A percentile compares a stretch with the other conserved stretches of the same genome.
Evolutionary conservation across 495 filamentous ascomycete genomes (phyloP).

Genomic region (Hypoxylon perforatum): DNA sequence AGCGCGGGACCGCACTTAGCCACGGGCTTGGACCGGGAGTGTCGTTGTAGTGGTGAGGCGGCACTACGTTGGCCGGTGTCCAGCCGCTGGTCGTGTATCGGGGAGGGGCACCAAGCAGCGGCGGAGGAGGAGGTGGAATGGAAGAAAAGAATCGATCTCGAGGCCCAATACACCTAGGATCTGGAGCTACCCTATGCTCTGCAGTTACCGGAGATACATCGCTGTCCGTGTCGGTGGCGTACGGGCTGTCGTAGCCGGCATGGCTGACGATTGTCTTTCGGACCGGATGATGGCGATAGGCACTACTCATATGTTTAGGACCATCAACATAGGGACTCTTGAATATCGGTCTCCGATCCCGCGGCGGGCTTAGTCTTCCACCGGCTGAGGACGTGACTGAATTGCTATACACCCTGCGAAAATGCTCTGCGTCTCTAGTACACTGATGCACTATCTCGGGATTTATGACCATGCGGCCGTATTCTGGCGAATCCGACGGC

Average conservation of each 20-base stretch:
- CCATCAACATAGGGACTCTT: slow-evolving; percentile 29
- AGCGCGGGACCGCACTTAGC: slow-evolving; percentile 57
- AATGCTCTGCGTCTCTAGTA: slow-evolving; percentile 62
- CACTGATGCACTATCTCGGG: slow-evolving; percentile 66
- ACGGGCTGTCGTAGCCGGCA: slow-evolving; percentile 44
- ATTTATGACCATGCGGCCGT: slow-evolving; percentile 76
- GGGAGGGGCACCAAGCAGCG: slow-evolving; percentile 13
- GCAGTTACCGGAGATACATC: slow-evolving; percentile 46
- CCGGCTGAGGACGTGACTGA: slow-evolving; percentile 8
- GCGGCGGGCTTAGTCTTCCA: slow-evolving; percentile 25
- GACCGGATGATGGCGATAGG: slow-evolving; percentile 37
- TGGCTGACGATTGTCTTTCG: slow-evolving; percentile 24
- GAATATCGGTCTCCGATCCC: slow-evolving; percentile 28
- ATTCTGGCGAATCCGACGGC: slow-evolving; percentile 64
- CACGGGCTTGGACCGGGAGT: slow-evolving; percentile 50
- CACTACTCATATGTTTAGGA: slow-evolving; percentile 37
- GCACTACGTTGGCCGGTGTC: slow-evolving; percentile 40
- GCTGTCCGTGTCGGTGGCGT: slow-evolving; percentile 50
- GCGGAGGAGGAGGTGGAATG: slow-evolving; percentile 15
- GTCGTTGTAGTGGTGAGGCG: slow-evolving; percentile 35
- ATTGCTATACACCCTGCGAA: slow-evolving; percentile 51
- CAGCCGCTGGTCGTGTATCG: slow-evolving; percentile 33
- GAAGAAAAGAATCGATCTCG: slow-evolving; percentile 47
- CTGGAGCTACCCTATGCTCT: slow-evolving; percentile 30
- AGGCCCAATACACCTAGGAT: slow-evolving; percentile 26